Evolutionary conservation across 2,329 filamentous ascomycete genomes (phyloP).

Genomic region (Eutypa lata): DNA sequence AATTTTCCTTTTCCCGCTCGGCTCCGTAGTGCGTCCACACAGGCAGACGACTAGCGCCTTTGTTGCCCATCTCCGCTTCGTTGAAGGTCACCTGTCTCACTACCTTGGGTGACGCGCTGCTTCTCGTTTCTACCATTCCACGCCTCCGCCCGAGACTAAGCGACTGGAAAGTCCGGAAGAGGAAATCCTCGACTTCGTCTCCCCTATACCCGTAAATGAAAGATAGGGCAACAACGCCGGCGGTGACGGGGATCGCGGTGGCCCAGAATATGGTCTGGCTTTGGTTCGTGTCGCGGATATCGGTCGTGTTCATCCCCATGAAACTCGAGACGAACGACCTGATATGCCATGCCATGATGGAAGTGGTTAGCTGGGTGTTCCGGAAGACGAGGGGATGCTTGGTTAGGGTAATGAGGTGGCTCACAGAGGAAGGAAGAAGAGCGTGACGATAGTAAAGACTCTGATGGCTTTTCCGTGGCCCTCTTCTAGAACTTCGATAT

Average conservation of each 20-base stretch:
- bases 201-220: constrained; percentile 16
- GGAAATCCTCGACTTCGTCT: background rate
- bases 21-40: background rate
- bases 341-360: too few species aligned
- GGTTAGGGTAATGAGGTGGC: background rate
- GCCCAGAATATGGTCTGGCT: constrained; percentile 12
- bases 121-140: background rate
- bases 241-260: constrained; percentile 9
- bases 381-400: too few species aligned
- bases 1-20: background rate
- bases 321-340: constrained; percentile 18
- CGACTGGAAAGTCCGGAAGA: background rate
- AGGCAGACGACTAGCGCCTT: background rate
- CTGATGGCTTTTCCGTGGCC: constrained; percentile 16
- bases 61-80: background rate
- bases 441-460: constrained; percentile 15
- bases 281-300: constrained; percentile 12
- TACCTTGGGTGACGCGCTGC: background rate
- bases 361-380: too few species aligned
- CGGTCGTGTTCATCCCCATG: constrained; percentile 17
- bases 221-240: constrained; percentile 10
- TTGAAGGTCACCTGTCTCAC: background rate
- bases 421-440: constrained; percentile 16
- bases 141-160: background rate
- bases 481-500: constrained; percentile 15